These are phyloP conservation scores for Vigna radiata DNA, from an alignment of 306 rosid genomes.

Conservation along the genomic window DNA sequence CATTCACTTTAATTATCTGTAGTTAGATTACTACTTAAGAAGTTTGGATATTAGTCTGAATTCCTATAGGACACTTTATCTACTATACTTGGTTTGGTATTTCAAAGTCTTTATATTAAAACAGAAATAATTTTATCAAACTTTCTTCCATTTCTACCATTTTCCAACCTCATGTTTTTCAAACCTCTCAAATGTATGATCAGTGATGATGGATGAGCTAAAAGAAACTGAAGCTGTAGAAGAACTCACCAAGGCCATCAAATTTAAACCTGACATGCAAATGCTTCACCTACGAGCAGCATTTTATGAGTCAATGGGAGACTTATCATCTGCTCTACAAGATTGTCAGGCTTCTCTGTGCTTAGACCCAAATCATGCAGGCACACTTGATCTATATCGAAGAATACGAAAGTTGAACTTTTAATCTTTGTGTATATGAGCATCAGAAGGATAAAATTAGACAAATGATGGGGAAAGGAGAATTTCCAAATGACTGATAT, in stretches of 20 bases:
- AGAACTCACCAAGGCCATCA: constrained; percentile 76
- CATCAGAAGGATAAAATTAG: constrained; percentile 12
- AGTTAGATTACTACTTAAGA: background rate
- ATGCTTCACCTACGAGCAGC: constrained; percentile 93
- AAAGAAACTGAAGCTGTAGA: constrained; percentile 79
- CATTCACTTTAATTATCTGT: background rate
- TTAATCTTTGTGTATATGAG: constrained; percentile 20
- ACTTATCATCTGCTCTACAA: constrained; percentile 55
- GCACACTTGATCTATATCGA: constrained; percentile 68
- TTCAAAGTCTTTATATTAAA: background rate
- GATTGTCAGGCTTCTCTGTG: constrained; percentile 88
- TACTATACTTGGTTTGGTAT: background rate
- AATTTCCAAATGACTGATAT: constrained; percentile 3
- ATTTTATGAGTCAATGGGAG: constrained; percentile 75
- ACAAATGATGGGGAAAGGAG: constrained; percentile 13
- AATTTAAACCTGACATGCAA: constrained; percentile 81
- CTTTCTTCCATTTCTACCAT: background rate
- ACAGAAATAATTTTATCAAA: background rate
- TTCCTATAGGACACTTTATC: constrained; percentile 2
- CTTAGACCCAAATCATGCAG: constrained; percentile 76
- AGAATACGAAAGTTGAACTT: constrained; percentile 52
- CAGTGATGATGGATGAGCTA: constrained; percentile 94
- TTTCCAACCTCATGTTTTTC: background rate
- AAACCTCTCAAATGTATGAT: constrained; percentile 20
- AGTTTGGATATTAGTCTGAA: constrained; percentile 18